Evolutionary conservation across 345 rosid species (phyloP), one percentile per base, ranked within the genome.

Genomic region (Aethionema arabicum): DNA sequence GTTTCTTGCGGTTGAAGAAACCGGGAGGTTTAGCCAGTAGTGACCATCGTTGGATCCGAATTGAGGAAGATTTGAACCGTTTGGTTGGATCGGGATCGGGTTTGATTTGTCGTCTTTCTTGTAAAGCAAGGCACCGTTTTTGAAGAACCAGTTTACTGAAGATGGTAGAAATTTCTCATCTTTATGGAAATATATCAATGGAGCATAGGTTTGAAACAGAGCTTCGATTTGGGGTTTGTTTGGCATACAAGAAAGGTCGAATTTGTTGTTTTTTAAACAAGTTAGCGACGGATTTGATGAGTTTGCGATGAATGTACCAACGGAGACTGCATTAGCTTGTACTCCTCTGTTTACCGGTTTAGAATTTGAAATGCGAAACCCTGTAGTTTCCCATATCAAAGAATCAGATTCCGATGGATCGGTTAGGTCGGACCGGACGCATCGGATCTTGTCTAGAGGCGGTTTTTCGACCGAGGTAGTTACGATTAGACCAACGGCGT

Each of bases 21-120:
- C 62, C 0, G 96, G 96, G 36, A 92, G 95, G 82, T 89, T 91
- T 52, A 92, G 14, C 98, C 96, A 88, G 62, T 81, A 88, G 8
- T 59, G 72, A 8, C 83, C 96, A 3, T 92, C 95, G 5, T 85
- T 75, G 5, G 86, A 77, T 21, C 87, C 98, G 0, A 84, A 91
- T 54, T 78, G 96, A 4, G 96, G 98, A 47, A 89, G 96, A 77
- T 87, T 92, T 31, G 73, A 70, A 3, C 98, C 95, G 0, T 57
- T 72, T 36, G 79, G 68, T 29, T 86, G 72, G 3, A 92, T 48
- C 0, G 69, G 65, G 7, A 65, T 63, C 0, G 98, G 93, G 8
- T 75, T 72, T 32, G 93, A 76, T 57, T 85, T 89, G 0, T 86
- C 83, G 0, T 82, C 96, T 45, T 61, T 79, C 64, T 75, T 84